These are phyloP conservation scores for Phytophthora crassamura DNA, from an alignment of 352 stramenopile genomes.

Conservation along the genomic window DNA sequence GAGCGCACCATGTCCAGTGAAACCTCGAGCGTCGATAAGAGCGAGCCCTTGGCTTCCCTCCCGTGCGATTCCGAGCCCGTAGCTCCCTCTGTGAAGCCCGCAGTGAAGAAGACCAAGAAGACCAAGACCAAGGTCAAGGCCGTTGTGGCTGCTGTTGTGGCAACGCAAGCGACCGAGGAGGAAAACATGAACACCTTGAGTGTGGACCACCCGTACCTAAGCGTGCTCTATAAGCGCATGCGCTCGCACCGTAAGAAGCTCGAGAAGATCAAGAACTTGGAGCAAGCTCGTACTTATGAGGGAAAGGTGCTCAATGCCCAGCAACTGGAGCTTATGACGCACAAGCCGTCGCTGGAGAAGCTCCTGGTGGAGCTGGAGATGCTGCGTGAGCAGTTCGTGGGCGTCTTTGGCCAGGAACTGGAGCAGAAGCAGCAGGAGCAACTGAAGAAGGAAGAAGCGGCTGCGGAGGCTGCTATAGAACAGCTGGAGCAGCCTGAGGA, in stretches of 20 bases:
- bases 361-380: slow-evolving; percentile 77
- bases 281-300: slow-evolving; percentile 48
- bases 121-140: slow-evolving; percentile 33
- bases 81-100: slow-evolving; percentile 13
- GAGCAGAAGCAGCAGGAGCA: slow-evolving; percentile 12
- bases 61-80: not conserved
- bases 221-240: slow-evolving; percentile 84
- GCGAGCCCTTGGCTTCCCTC: slow-evolving; percentile 5
- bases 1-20: slow-evolving; percentile 32
- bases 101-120: slow-evolving; percentile 27
- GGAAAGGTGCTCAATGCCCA: slow-evolving; percentile 81
- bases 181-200: slow-evolving; percentile 48
- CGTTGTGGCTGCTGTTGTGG: slow-evolving; percentile 18
- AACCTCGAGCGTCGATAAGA: slow-evolving; percentile 21
- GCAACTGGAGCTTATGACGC: slow-evolving; percentile 74
- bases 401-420: slow-evolving; percentile 60
- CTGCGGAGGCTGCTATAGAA: slow-evolving; percentile 12
- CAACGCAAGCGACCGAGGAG: slow-evolving; percentile 36
- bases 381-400: slow-evolving; percentile 81
- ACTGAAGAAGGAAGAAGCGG: slow-evolving; percentile 6
- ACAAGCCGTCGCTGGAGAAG: slow-evolving; percentile 75
- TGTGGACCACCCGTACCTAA: slow-evolving; percentile 81
- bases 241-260: slow-evolving; percentile 87
- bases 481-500: slow-evolving; percentile 4
- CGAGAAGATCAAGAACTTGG: slow-evolving; percentile 82